phyloP scores from a whole-genome alignment of 345 rosid species.

The Acer saccharum region DNA sequence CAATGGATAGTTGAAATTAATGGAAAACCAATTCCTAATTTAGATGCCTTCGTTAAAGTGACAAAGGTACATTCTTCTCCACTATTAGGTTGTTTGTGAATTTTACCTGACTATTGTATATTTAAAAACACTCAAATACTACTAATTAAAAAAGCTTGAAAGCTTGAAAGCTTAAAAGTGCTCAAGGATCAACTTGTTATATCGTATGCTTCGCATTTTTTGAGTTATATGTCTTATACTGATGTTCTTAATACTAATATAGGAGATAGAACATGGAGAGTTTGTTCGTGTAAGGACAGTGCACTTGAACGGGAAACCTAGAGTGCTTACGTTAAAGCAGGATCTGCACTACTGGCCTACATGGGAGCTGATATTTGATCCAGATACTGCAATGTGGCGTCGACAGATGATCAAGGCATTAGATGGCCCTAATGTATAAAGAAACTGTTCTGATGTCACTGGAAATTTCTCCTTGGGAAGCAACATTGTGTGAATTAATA shows the following conservation, averaged over 20 bases:
- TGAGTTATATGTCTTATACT: background rate
- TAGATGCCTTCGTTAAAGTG: conserved; percentile 69
- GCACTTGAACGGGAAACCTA: conserved; percentile 89
- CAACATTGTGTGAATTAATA: no score
- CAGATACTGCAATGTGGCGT: conserved; percentile 73
- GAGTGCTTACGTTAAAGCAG: conserved; percentile 85
- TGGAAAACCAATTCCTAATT: conserved; percentile 80
- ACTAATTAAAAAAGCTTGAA: background rate
- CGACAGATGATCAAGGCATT: conserved; percentile 62
- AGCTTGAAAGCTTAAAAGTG: background rate
- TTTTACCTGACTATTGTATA: background rate
- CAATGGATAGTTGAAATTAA: conserved; percentile 96
- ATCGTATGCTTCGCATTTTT: background rate
- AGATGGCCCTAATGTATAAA: conserved; percentile 22
- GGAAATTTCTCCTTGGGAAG: background rate
- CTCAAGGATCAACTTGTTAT: background rate
- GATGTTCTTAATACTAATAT: conserved; percentile 8
- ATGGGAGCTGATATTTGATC: conserved; percentile 87
- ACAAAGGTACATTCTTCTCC: conserved; percentile 60
- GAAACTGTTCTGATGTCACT: background rate
- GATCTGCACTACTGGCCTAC: conserved; percentile 98
- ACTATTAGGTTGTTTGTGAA: background rate
- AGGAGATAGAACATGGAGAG: conserved; percentile 84
- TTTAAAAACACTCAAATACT: background rate
- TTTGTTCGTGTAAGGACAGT: conserved; percentile 85